Conservation (phyloP, 208 protist species). For the Leishmania gerbilli region DNA sequence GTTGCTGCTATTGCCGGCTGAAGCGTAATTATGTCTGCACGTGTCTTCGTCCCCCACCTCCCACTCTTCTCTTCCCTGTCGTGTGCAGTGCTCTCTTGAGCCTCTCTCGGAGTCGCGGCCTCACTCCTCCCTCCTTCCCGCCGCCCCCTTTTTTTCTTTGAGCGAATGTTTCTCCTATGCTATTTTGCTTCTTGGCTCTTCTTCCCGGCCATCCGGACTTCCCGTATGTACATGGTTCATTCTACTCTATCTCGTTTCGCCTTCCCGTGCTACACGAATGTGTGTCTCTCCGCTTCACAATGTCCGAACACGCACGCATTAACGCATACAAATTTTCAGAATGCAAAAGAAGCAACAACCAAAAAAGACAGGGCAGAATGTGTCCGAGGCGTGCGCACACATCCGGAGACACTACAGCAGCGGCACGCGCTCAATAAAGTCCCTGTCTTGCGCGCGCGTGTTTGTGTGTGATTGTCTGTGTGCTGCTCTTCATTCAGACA, state of each 20-base stretch:
- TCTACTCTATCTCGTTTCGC: constrained; percentile 7
- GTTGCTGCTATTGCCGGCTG: background rate
- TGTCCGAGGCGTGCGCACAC: background rate
- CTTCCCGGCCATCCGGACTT: background rate
- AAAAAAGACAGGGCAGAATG: background rate
- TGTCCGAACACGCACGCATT: background rate
- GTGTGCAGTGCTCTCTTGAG: background rate
- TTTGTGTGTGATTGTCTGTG: background rate
- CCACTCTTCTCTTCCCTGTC: background rate
- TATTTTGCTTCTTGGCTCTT: background rate
- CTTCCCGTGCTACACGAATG: background rate
- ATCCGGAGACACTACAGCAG: background rate
- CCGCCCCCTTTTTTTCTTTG: constrained; percentile 1
- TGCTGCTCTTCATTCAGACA: background rate
- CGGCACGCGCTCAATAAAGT: background rate
- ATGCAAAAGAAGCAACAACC: background rate
- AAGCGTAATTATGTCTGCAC: background rate
- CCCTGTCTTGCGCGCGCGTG: background rate
- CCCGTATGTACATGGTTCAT: background rate
- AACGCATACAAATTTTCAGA: background rate
- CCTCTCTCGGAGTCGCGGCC: background rate
- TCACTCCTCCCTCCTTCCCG: too few relatives aligned
- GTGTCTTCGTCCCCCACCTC: background rate
- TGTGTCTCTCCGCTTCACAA: background rate
- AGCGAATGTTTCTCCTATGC: background rate